Base-by-base conservation (phyloP, 805 yeast genomes). In the Danielia oregonensis region DNA sequence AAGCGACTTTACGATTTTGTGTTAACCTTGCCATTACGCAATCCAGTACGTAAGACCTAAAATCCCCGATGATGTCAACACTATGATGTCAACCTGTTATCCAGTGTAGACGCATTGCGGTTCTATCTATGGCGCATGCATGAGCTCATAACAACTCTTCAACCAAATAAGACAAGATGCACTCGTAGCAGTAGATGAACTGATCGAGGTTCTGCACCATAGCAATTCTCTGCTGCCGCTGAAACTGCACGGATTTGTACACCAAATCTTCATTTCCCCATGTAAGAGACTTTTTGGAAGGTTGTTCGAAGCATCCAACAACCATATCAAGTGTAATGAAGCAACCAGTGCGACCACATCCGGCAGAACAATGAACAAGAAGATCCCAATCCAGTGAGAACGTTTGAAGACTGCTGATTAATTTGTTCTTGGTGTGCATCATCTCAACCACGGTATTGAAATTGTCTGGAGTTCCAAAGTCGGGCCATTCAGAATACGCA, bases 161-260 rank as follows among this genome's bases (percentile, higher is more conserved):
- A 24, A 42, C 43, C 22, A 46, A 30, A 26, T 46, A 46, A 15
- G 34, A 37, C 24, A 44, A 30, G 15, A 46, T 36, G 39, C 49
- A 65, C 42, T 86, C 93, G 56, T 86, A 86, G 55, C 91, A 81
- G 42, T 79, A 70, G 15, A 82, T 65, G 46, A 74, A 84, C 57
- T 86, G 95, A 39, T 82, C 78, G 39, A 85, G 68, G 49, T 78
- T 82, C 54, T 86, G 95, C 10, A 86, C 95, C 93, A 86, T 86
- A 4, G 88, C 79, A 17, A 86, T 68, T 44, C 95, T 61, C 56
- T 85, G 93, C 41, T 76, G 72, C 46, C 95, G 68, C 49, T 86
- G 77, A 33, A 68, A 72, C 45, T 80, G 76, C 9, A 86, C 81
- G 3, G 78, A 72, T 44, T 78, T 71, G 47, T 72, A 78, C 3